These are phyloP conservation scores for Neonothopanus nambi DNA, from an alignment of 1,284 basidiomycete genomes.

Conservation along the genomic window DNA sequence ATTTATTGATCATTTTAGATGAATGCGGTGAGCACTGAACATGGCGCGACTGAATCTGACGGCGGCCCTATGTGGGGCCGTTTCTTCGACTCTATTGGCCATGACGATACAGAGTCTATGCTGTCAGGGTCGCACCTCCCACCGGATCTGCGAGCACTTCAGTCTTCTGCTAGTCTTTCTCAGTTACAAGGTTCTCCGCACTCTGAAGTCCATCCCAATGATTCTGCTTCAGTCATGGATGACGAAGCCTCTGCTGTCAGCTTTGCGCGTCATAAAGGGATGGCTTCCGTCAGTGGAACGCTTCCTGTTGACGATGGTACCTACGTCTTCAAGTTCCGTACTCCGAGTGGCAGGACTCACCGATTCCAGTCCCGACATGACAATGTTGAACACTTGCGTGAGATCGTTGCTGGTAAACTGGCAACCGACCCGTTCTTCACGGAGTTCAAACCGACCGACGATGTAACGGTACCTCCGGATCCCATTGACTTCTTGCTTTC, in stretches of 20 bases:
- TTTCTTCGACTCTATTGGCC: slow-evolving; percentile 96
- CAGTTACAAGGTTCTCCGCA: slow-evolving; percentile 66
- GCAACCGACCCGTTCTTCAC: slow-evolving; percentile 91
- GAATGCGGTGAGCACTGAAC: slow-evolving; percentile 80
- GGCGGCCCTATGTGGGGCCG: slow-evolving; percentile 99
- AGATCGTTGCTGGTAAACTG: slow-evolving; percentile 93
- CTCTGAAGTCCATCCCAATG: slow-evolving; percentile 94
- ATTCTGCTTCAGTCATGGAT: slow-evolving; percentile 90
- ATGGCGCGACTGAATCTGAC: slow-evolving; percentile 58
- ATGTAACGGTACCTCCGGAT: slow-evolving; percentile 63
- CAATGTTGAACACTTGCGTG: slow-evolving; percentile 85
- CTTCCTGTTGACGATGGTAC: slow-evolving; percentile 90
- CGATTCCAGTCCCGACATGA: slow-evolving; percentile 99
- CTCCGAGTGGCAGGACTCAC: slow-evolving; percentile 93
- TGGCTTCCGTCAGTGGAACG: slow-evolving; percentile 50
- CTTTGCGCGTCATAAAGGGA: slow-evolving; percentile 46
- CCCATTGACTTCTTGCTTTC: slow-evolving; percentile 87
- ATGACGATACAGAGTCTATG: slow-evolving; percentile 85
- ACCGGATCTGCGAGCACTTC: slow-evolving; percentile 55
- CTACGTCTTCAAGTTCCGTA: slow-evolving; percentile 99
- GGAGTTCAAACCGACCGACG: slow-evolving; percentile 50
- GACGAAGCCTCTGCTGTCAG: slow-evolving; percentile 63
- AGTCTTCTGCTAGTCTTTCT: slow-evolving; percentile 46
- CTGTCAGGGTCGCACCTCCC: slow-evolving; percentile 81
- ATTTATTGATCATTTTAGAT: slow-evolving; percentile 53